Evolutionary conservation across 2,329 filamentous ascomycete genomes (phyloP), one percentile per base, ranked within the genome.

Genomic region (Boeremia lycopersici): DNA sequence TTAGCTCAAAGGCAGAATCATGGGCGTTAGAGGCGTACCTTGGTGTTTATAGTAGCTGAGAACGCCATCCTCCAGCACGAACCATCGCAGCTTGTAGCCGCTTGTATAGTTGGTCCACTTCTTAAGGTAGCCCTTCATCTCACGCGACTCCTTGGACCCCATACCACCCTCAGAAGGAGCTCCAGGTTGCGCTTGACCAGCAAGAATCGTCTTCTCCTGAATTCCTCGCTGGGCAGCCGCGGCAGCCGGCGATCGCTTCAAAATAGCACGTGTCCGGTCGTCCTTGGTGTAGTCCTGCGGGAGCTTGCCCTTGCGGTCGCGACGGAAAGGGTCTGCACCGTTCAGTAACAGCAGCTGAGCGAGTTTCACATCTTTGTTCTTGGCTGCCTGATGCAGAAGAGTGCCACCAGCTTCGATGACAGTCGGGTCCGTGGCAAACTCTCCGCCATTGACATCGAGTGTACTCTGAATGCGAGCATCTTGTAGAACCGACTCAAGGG

Each of bases 71-170:
- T 99, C 95, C 8, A 99, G 84, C 12, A 98, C 95, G 72, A 99
- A 99, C 93, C 93, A 99, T 56, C 95, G 84, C 60, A 99, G 76
- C 78, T 99, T 96, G 78, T 97, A 99, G 8, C 95, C 95, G 71
- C 90, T 93, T 19, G 93, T 93, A 74, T 99, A 99, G 74, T 99
- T 99, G 42, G 95, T 99, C 95, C 95, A 99, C 75, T 99, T 99
- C 78, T 97, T 98, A 52, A 99, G 81, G 74, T 98, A 99, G 6
- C 95, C 95, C 78, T 96, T 97, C 90, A 99, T 98, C 76, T 98
- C 93, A 42, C 93, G 85, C 15, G 90, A 89, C 70, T 99, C 95
- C 63, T 93, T 92, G 13, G 89, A 89, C 25, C 89, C 89, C 54
- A 85, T 75, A 13, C 81, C 79, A 43, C 75, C 74, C 33, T 86